Percentiles rank a stretch among this genome's conserved stretches.
phyloP scores from a whole-genome alignment of 805 yeast genomes.

The Myxozyma vanderwaltii region DNA sequence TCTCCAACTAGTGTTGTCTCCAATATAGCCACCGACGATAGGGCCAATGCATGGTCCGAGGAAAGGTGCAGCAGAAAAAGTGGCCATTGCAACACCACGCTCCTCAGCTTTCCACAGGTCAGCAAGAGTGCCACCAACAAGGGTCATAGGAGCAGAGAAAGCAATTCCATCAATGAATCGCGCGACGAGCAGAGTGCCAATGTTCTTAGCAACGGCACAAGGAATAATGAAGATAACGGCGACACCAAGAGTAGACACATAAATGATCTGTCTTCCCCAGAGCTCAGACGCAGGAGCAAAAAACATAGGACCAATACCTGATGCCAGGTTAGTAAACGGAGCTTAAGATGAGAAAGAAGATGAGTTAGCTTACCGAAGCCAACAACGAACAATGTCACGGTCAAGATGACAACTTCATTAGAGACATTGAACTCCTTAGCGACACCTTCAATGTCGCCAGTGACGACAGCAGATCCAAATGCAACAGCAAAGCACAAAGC shows the following conservation, averaged over 20 bases:
- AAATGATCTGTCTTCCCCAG: constrained; percentile 59
- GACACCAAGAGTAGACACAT: constrained; percentile 52
- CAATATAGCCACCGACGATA: constrained; percentile 59
- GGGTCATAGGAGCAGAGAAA: constrained; percentile 73
- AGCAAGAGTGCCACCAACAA: constrained; percentile 76
- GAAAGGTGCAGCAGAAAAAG: constrained; percentile 65
- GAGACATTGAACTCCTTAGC: constrained; percentile 53
- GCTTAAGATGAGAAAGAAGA: neutral
- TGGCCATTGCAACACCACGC: constrained; percentile 69
- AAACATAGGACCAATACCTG: constrained; percentile 55
- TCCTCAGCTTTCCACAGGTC: constrained; percentile 67
- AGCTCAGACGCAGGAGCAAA: constrained; percentile 64
- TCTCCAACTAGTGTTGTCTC: constrained; percentile 64
- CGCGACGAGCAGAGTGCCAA: constrained; percentile 64
- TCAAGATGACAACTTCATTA: constrained; percentile 60
- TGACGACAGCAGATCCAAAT: constrained; percentile 68
- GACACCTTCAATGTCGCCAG: constrained; percentile 60
- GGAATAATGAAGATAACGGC: constrained; percentile 55
- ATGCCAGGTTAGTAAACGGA: neutral
- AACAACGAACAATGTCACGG: constrained; percentile 58
- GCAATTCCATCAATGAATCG: constrained; percentile 71
- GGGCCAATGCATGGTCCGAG: constrained; percentile 66
- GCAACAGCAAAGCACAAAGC: constrained; percentile 62
- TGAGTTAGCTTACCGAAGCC: constrained; percentile 57
- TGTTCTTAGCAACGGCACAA: constrained; percentile 59